These are phyloP conservation scores for Xylariomycetidae sp. DNA, from an alignment of 2,329 filamentous ascomycete genomes.

Conservation along the genomic window DNA sequence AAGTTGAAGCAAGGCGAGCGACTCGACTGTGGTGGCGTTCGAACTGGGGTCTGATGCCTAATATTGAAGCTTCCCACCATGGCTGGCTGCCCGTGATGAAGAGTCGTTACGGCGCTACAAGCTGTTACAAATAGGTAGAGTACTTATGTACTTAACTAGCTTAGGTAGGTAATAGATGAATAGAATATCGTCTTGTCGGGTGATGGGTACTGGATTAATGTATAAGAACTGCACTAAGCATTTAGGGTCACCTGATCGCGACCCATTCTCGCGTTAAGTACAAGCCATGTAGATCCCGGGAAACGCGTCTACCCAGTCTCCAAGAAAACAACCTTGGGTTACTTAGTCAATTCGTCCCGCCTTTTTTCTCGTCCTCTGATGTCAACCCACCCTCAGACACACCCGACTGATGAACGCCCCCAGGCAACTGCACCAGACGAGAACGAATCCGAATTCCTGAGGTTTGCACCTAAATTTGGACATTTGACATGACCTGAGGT, in stretches of 20 bases:
- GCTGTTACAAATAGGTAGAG: not conserved
- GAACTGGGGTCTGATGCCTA: no score
- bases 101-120: no score
- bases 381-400: constrained; percentile 3
- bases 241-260: constrained; percentile 11
- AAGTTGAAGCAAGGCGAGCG: no score
- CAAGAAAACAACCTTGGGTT: not conserved
- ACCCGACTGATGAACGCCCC: constrained; percentile 1
- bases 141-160: not conserved
- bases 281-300: not conserved
- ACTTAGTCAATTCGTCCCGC: constrained; percentile 12
- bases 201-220: not conserved
- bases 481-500: constrained; percentile 1
- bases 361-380: constrained; percentile 9
- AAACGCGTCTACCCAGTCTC: constrained; percentile 7
- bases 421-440: constrained; percentile 2
- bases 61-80: no score
- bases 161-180: not conserved
- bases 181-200: not conserved
- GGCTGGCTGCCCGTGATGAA: no score
- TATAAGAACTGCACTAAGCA: not conserved
- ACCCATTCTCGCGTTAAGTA: constrained; percentile 10
- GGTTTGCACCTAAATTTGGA: not conserved
- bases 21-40: no score
- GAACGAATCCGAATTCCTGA: no score